Conservation (phyloP, 108 stramenopile species). For the Nannochloropsis granulata region DNA sequence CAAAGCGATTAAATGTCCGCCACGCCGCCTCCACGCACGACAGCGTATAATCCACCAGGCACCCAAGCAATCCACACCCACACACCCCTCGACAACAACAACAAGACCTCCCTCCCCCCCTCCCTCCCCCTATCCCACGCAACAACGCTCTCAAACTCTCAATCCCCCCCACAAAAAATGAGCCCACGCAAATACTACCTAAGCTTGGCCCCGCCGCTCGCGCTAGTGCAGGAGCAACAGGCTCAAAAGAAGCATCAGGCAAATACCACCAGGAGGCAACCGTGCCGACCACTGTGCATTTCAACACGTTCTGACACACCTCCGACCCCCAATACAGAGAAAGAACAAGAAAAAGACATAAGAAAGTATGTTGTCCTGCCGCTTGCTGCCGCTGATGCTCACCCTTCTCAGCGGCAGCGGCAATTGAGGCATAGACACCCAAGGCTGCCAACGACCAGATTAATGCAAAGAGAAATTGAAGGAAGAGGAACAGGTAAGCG, state of each 20-base stretch:
- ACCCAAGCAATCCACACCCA: background rate
- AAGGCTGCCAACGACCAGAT: background rate
- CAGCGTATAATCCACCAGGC: background rate
- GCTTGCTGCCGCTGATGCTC: background rate
- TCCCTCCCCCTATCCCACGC: background rate
- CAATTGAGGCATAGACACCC: background rate
- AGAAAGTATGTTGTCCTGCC: background rate
- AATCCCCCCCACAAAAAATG: background rate
- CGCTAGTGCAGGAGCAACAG: background rate
- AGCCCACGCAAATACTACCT: background rate
- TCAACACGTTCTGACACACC: background rate
- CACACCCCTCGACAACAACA: background rate
- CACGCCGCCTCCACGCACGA: background rate
- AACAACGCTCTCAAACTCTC: background rate
- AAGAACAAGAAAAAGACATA: background rate
- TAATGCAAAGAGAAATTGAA: background rate
- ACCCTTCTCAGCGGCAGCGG: background rate
- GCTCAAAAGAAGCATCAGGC: background rate
- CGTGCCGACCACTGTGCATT: background rate
- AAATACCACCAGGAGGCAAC: background rate
- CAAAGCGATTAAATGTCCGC: background rate
- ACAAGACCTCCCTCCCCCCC: background rate
- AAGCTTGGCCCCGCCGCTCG: background rate
- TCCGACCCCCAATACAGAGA: background rate
- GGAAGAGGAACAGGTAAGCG: background rate